A percentile compares a stretch with the other conserved stretches of the same genome.
These are phyloP conservation scores for Didymella exigua DNA, from an alignment of 2,329 filamentous ascomycete genomes.

Conservation along the genomic window DNA sequence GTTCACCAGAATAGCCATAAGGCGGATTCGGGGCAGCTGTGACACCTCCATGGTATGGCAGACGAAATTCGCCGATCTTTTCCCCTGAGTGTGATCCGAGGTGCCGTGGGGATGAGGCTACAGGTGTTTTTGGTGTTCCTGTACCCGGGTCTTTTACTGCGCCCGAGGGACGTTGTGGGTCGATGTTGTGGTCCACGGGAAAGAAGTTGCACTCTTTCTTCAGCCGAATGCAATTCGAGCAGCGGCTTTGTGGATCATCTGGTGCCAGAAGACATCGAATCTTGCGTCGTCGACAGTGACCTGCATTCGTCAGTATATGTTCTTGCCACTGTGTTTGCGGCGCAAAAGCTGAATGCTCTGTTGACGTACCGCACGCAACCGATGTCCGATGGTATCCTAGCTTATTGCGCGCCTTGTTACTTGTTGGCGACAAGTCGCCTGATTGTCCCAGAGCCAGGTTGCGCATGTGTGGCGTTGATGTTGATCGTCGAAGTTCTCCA, in stretches of 20 bases:
- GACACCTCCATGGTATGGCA: slow-evolving; percentile 28
- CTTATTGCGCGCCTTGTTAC: slow-evolving; percentile 82
- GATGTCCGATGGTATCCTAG: slow-evolving; percentile 94
- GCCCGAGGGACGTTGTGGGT: slow-evolving; percentile 55
- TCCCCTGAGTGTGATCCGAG: slow-evolving; percentile 33
- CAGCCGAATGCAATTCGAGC: slow-evolving; percentile 89
- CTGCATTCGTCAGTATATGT: slow-evolving; percentile 55
- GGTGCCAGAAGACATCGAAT: slow-evolving; percentile 84
- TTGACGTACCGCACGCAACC: slow-evolving; percentile 86
- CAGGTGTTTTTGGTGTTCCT: slow-evolving; percentile 52
- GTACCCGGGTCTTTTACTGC: slow-evolving; percentile 53
- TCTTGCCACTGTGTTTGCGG: neutral
- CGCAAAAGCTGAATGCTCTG: neutral
- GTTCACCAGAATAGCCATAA: slow-evolving; percentile 35
- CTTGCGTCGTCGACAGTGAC: slow-evolving; percentile 89
- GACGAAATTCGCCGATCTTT: slow-evolving; percentile 40
- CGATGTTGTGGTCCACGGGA: slow-evolving; percentile 77
- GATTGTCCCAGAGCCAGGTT: slow-evolving; percentile 46
- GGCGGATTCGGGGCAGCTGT: slow-evolving; percentile 23
- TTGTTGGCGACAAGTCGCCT: slow-evolving; percentile 54
- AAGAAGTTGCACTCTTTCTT: slow-evolving; percentile 95
- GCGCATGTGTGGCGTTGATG: slow-evolving; percentile 57
- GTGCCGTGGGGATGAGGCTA: slow-evolving; percentile 55
- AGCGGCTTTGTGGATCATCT: slow-evolving; percentile 75
- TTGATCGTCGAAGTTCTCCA: slow-evolving; percentile 50